Conservation (phyloP, 2,329 filamentous ascomycete species). For the Neonectria hederae region DNA sequence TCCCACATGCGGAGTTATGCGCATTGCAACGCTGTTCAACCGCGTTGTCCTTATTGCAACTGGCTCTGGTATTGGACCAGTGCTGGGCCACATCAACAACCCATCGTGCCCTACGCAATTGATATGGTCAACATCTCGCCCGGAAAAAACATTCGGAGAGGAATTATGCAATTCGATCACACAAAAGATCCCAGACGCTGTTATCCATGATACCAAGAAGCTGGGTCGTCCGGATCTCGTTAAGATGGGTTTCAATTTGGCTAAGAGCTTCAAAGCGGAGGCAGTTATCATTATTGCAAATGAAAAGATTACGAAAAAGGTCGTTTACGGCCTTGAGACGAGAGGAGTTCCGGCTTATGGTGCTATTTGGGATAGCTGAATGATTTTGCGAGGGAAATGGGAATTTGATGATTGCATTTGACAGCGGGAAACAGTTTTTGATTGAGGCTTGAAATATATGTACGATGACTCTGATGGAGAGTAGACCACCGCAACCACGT, state of each 20-base stretch:
- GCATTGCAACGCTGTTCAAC: slow-evolving; percentile 72
- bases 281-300: slow-evolving; percentile 80
- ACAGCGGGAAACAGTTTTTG: too few relatives aligned
- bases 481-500: too few relatives aligned
- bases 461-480: too few relatives aligned
- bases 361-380: slow-evolving; percentile 73
- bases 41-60: slow-evolving; percentile 76
- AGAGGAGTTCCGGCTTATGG: slow-evolving; percentile 74
- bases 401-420: background rate
- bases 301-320: slow-evolving; percentile 70
- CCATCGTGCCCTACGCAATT: slow-evolving; percentile 64
- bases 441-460: background rate
- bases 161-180: slow-evolving; percentile 64
- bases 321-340: slow-evolving; percentile 75
- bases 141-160: slow-evolving; percentile 69
- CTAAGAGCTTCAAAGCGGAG: slow-evolving; percentile 67
- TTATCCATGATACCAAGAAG: slow-evolving; percentile 73
- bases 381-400: too few relatives aligned
- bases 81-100: slow-evolving; percentile 67
- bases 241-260: slow-evolving; percentile 61
- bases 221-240: slow-evolving; percentile 68
- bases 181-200: slow-evolving; percentile 66
- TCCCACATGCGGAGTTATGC: slow-evolving; percentile 73
- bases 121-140: slow-evolving; percentile 74
- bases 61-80: slow-evolving; percentile 77